A percentile compares a stretch with the other conserved stretches of the same genome.
These are phyloP conservation scores for Bifiguratus adelaidae DNA, from an alignment of 192 early-diverging fungal species.

Conservation along the genomic window DNA sequence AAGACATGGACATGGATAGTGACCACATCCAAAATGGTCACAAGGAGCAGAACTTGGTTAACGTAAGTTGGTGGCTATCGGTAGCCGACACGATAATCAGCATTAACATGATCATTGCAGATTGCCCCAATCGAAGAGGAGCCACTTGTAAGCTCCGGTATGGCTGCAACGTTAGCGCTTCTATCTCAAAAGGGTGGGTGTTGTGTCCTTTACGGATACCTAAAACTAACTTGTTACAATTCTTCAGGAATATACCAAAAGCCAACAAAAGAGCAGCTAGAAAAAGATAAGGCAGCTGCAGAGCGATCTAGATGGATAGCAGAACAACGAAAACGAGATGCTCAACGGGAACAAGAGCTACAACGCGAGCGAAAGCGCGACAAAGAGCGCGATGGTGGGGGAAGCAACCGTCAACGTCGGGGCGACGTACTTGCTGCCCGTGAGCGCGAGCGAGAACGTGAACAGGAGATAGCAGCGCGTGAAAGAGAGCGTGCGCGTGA, in stretches of 20 bases:
- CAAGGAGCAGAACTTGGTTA: not conserved
- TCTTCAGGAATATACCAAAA: constrained; percentile 27
- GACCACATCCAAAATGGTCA: constrained; percentile 3
- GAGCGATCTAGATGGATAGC: constrained; percentile 61
- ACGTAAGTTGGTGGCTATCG: not conserved
- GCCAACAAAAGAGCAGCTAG: constrained; percentile 52
- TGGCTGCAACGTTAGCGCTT: constrained; percentile 75
- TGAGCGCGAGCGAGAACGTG: constrained; percentile 21
- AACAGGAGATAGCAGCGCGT: constrained; percentile 37
- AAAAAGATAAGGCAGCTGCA: constrained; percentile 46
- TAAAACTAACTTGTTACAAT: not conserved
- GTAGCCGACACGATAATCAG: too few relatives aligned
- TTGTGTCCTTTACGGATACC: not conserved
- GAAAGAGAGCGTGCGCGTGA: constrained; percentile 58
- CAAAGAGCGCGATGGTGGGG: constrained; percentile 26
- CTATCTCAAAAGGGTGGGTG: constrained; percentile 69
- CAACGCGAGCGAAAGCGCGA: constrained; percentile 48
- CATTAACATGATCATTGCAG: too few relatives aligned
- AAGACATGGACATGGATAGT: not conserved
- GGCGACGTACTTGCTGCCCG: not conserved
- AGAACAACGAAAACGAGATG: constrained; percentile 54
- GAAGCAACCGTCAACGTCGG: constrained; percentile 19
- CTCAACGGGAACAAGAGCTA: constrained; percentile 39
- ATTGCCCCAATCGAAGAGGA: constrained; percentile 46
- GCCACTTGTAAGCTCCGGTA: constrained; percentile 65